Conservation (phyloP, 2,329 filamentous ascomycete species). For the Clonostachys rosea region DNA sequence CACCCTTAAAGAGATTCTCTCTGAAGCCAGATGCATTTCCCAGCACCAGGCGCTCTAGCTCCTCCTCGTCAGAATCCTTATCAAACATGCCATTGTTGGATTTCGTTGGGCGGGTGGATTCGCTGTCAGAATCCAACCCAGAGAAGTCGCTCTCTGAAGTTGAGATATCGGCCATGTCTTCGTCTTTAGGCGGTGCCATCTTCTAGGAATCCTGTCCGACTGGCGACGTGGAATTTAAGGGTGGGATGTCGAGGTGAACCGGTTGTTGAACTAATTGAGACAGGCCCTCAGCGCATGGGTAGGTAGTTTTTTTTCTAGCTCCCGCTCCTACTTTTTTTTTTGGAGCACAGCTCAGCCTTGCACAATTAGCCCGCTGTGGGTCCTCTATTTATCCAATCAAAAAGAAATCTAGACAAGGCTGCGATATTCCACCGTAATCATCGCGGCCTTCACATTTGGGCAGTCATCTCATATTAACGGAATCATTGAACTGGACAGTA, state of each 20-base stretch:
- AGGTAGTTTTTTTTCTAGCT: slow-evolving; percentile 20
- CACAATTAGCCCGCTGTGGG: slow-evolving; percentile 5
- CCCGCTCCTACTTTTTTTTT: slow-evolving; percentile 2
- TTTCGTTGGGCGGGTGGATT: slow-evolving; percentile 12
- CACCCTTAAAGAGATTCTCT: slow-evolving; percentile 60
- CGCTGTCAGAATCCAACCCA: slow-evolving; percentile 19
- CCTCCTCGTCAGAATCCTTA: slow-evolving; percentile 79
- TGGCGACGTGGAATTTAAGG: slow-evolving; percentile 3
- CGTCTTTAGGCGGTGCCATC: slow-evolving; percentile 21
- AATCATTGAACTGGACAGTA: no score
- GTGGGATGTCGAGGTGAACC: background rate
- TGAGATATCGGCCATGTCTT: slow-evolving; percentile 14
- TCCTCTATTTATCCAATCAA: no score
- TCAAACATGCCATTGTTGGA: slow-evolving; percentile 30
- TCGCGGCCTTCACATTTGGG: background rate
- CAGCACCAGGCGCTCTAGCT: slow-evolving; percentile 83
- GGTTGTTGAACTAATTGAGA: slow-evolving; percentile 5
- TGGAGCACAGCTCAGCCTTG: slow-evolving; percentile 17
- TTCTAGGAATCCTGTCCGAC: slow-evolving; percentile 2
- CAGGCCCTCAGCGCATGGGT: slow-evolving; percentile 12
- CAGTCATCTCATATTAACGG: background rate
- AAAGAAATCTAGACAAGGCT: no score
- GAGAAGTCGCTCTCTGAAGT: slow-evolving; percentile 20
- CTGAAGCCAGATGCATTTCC: slow-evolving; percentile 83
- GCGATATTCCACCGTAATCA: slow-evolving; percentile 8